These are phyloP conservation scores for Morella rubra DNA, from an alignment of 306 rosid genomes.

Conservation along the genomic window DNA sequence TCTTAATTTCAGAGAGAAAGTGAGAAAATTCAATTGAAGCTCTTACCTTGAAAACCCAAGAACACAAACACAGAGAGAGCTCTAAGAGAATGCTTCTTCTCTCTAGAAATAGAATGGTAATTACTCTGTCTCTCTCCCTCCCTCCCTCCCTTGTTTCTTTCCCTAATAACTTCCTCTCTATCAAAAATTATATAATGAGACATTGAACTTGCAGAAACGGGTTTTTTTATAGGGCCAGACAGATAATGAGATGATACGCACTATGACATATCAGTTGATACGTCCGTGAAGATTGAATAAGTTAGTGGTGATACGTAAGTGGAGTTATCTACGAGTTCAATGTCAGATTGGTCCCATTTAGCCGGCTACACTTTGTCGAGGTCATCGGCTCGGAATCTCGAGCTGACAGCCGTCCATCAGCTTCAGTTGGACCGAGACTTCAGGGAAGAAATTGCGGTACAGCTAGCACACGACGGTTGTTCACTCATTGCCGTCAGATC, in stretches of 20 bases:
- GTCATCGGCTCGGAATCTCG: constrained; percentile 85
- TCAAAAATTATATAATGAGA: constrained; percentile 36
- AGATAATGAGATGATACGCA: constrained; percentile 38
- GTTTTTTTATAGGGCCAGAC: constrained; percentile 57
- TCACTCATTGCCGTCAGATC: background rate
- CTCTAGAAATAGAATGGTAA: constrained; percentile 49
- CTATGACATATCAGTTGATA: rapidly evolving
- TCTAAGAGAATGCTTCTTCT: constrained; percentile 49
- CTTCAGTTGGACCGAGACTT: constrained; percentile 27
- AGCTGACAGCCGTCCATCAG: constrained; percentile 75
- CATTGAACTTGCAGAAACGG: constrained; percentile 65
- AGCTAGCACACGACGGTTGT: background rate
- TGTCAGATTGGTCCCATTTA: constrained; percentile 48
- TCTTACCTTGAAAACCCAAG: constrained; percentile 65
- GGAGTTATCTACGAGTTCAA: background rate
- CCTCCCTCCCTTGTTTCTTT: constrained; percentile 28
- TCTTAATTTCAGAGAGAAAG: constrained; percentile 41
- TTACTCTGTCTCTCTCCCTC: constrained; percentile 11
- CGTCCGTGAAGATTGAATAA: background rate
- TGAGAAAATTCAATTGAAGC: constrained; percentile 25
- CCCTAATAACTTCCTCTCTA: constrained; percentile 46
- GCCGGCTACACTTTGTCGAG: constrained; percentile 76
- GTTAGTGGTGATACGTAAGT: rapidly evolving
- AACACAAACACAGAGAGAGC: constrained; percentile 35
- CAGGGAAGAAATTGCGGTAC: background rate